Conservation (phyloP, 139 green algal species). For the Chlorella sp. region DNA sequence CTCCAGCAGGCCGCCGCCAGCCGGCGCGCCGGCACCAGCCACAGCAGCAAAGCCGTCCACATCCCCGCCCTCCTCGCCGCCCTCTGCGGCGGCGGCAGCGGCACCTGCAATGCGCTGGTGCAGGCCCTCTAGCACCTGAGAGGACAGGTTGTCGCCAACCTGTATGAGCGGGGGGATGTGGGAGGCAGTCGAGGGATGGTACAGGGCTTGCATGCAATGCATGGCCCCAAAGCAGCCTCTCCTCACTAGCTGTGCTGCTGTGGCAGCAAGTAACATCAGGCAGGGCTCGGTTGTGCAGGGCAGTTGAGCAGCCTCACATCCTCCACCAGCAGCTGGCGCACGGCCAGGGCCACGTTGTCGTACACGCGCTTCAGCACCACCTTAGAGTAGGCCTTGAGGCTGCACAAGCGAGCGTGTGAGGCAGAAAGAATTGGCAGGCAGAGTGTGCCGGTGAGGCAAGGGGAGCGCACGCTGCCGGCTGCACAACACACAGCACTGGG, state of each 20-base stretch:
- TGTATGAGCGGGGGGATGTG: background rate
- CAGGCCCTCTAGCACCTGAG: background rate
- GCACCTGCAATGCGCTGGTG: background rate
- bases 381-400: conserved; percentile 6
- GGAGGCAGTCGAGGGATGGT: no score
- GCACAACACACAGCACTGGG: no score
- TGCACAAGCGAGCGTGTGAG: background rate
- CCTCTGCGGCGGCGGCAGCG: background rate
- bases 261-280: no score
- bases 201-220: no score
- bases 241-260: no score
- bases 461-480: background rate
- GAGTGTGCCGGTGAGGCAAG: no score
- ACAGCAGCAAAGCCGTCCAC: background rate
- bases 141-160: background rate
- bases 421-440: background rate
- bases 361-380: conserved; percentile 8
- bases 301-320: background rate
- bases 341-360: conserved; percentile 9
- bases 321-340: conserved; percentile 3
- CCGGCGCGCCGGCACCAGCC: background rate
- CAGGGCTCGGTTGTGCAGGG: no score
- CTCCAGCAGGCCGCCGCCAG: background rate
- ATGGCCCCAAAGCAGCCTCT: no score
- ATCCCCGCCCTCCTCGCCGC: background rate